Evolutionary conservation across 257 asterid species (phyloP).

Genomic region (Nicotiana undulata): DNA sequence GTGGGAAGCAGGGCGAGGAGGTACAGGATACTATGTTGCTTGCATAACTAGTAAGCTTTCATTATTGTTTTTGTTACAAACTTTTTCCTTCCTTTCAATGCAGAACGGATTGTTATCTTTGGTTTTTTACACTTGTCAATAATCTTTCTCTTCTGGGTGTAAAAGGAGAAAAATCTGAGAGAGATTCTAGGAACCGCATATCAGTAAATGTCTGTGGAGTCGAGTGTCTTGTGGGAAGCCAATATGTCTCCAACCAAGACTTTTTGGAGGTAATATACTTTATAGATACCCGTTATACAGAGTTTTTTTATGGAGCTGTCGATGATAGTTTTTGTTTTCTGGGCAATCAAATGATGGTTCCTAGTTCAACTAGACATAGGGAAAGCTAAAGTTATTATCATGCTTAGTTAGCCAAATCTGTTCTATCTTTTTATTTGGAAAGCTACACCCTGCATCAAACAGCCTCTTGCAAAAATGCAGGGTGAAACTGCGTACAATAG

Average conservation of each 20-base stretch:
- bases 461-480: too few species aligned
- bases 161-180: constrained; percentile 15
- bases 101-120: not conserved
- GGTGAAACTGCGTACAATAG: too few species aligned
- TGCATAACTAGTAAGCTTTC: constrained; percentile 43
- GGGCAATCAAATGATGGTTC: too few species aligned
- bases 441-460: too few species aligned
- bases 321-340: not conserved
- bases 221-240: constrained; percentile 54
- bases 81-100: not conserved
- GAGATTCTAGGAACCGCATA: constrained; percentile 31
- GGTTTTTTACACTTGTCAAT: not conserved
- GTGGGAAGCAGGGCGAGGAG: constrained; percentile 45
- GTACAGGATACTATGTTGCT: constrained; percentile 58
- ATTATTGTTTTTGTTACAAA: not conserved
- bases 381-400: too few species aligned
- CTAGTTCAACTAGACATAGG: too few species aligned
- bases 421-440: too few species aligned
- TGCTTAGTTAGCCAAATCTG: too few species aligned
- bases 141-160: constrained; percentile 13
- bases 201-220: constrained; percentile 60
- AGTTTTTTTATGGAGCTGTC: not conserved
- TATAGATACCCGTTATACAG: not conserved
- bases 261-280: constrained; percentile 56
- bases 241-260: constrained; percentile 65